These are phyloP conservation scores for Epicoccum sorghinum DNA, from an alignment of 2,329 filamentous ascomycete species.

Conservation along the genomic window DNA sequence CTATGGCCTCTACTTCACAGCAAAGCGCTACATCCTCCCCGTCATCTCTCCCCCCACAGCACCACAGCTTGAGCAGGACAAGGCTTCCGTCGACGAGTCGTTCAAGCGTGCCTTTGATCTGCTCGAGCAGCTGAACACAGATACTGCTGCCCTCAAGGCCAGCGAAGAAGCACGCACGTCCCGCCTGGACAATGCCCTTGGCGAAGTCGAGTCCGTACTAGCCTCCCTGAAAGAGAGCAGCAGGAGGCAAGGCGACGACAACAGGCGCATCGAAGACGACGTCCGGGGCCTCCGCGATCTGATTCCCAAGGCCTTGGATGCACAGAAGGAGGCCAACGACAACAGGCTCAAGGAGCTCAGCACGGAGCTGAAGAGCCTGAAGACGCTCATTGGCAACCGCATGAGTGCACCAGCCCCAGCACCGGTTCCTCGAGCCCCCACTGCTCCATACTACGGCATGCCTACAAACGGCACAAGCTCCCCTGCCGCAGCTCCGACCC, in stretches of 20 bases:
- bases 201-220: constrained; percentile 84
- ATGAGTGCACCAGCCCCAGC: constrained; percentile 49
- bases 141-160: constrained; percentile 85
- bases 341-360: constrained; percentile 82
- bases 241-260: constrained; percentile 83
- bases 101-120: constrained; percentile 92
- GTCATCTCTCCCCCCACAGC: constrained; percentile 92
- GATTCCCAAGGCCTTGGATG: constrained; percentile 86
- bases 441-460: constrained; percentile 33
- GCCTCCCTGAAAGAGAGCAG: constrained; percentile 80
- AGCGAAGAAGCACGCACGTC: constrained; percentile 85
- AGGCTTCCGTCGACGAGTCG: constrained; percentile 87
- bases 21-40: constrained; percentile 88
- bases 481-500: constrained; percentile 22
- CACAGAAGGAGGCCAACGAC: constrained; percentile 85
- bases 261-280: constrained; percentile 83
- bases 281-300: constrained; percentile 80
- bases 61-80: constrained; percentile 92
- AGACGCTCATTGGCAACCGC: constrained; percentile 77
- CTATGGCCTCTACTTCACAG: constrained; percentile 86
- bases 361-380: constrained; percentile 87
- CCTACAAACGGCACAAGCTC: constrained; percentile 38
- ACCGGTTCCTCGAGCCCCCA: constrained; percentile 30
- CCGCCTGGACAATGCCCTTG: constrained; percentile 78
- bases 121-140: constrained; percentile 88